Evolutionary conservation across 306 rosid genomes (phyloP).

Genomic region (Biancaea sappan): DNA sequence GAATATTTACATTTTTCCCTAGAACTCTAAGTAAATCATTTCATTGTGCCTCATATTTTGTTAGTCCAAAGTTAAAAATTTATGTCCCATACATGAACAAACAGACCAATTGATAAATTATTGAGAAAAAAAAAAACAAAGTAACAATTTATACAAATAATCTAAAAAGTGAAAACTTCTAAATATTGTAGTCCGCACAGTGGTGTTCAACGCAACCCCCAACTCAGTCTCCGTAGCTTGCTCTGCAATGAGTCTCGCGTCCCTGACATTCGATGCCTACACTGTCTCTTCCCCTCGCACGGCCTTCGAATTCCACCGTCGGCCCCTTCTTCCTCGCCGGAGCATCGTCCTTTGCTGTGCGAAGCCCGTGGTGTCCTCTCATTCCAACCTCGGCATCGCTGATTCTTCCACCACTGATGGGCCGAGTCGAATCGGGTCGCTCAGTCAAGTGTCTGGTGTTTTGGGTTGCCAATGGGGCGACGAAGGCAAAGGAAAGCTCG

Average conservation of each 20-base stretch:
- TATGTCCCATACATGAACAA: too few relatives aligned
- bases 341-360: slow-evolving; percentile 53
- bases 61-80: too few relatives aligned
- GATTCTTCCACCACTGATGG: slow-evolving; percentile 32
- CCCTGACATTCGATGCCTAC: slow-evolving; percentile 52
- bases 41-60: too few relatives aligned
- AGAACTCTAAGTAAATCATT: too few relatives aligned
- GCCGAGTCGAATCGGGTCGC: slow-evolving; percentile 58
- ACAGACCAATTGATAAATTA: too few relatives aligned
- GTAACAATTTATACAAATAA: too few relatives aligned
- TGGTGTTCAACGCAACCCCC: not conserved
- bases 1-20: too few relatives aligned
- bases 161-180: too few relatives aligned
- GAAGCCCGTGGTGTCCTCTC: slow-evolving; percentile 46
- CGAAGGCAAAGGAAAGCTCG: slow-evolving; percentile 97
- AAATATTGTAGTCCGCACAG: too few relatives aligned
- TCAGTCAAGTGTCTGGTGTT: slow-evolving; percentile 86
- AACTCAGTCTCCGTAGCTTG: too few relatives aligned
- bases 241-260: slow-evolving; percentile 61
- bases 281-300: slow-evolving; percentile 42
- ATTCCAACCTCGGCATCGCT: slow-evolving; percentile 55
- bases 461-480: slow-evolving; percentile 98
- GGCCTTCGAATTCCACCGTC: slow-evolving; percentile 28
- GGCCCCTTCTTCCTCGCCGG: slow-evolving; percentile 12
- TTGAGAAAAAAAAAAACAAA: too few relatives aligned